Evolutionary conservation across 1,284 basidiomycete species (phyloP).

Genomic region (Limonomyces culmigenus): DNA sequence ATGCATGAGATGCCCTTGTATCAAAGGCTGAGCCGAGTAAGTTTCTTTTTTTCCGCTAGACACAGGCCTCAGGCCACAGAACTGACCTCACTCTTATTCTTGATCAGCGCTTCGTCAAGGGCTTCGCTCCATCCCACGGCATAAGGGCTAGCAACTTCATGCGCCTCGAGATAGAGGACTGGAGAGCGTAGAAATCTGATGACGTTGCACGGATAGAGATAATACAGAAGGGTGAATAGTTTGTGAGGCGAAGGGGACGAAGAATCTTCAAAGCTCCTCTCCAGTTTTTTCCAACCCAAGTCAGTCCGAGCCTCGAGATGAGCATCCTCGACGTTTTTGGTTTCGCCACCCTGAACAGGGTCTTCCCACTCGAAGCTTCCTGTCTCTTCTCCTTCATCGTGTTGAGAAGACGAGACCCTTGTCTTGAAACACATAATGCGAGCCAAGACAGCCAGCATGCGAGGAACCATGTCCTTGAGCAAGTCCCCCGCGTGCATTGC

Average conservation of each 20-base stretch:
- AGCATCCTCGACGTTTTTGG: constrained; percentile 11
- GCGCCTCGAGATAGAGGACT: constrained; percentile 37
- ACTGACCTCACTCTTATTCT: constrained; percentile 46
- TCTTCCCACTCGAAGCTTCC: constrained; percentile 10
- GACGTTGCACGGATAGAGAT: constrained; percentile 75
- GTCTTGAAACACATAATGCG: constrained; percentile 55
- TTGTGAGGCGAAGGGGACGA: constrained; percentile 36
- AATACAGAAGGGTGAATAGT: constrained; percentile 71
- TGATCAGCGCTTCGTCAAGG: constrained; percentile 55
- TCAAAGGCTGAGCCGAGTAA: constrained; percentile 32
- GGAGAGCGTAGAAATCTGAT: constrained; percentile 61
- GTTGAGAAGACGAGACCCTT: constrained; percentile 12
- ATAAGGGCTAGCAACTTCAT: constrained; percentile 34
- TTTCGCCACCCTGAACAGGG: constrained; percentile 9
- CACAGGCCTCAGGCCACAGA: constrained; percentile 1
- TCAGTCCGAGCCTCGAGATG: constrained; percentile 31
- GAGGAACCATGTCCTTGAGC: constrained; percentile 41
- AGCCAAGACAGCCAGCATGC: constrained; percentile 45
- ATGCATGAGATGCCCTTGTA: constrained; percentile 62
- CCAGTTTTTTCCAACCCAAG: constrained; percentile 46
- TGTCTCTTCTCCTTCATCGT: constrained; percentile 8
- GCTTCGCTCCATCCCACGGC: constrained; percentile 43
- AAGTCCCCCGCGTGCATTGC: constrained; percentile 40
- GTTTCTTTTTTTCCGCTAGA: too few species aligned
- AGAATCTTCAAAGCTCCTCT: constrained; percentile 33